phyloP scores from a whole-genome alignment of 805 yeast species.

The Suhomyces prunicola region DNA sequence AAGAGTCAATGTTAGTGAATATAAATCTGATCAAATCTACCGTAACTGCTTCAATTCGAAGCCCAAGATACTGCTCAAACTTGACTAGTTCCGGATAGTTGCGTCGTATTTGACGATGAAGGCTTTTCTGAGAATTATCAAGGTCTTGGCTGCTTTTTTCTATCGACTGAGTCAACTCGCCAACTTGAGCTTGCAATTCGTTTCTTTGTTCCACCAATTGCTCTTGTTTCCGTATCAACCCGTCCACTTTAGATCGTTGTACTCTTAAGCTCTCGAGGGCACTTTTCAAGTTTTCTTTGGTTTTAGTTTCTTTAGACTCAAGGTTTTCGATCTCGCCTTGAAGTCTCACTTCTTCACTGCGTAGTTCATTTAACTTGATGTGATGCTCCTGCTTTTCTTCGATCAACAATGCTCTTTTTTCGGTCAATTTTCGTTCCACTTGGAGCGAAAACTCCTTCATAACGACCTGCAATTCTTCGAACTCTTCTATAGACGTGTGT shows the following conservation, averaged over 20 bases:
- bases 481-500: constrained; percentile 24
- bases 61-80: constrained; percentile 54
- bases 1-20: constrained; percentile 47
- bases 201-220: constrained; percentile 28
- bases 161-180: constrained; percentile 29
- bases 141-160: constrained; percentile 29
- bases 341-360: constrained; percentile 28
- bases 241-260: constrained; percentile 34
- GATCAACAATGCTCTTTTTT: constrained; percentile 30
- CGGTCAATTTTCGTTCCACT: constrained; percentile 33
- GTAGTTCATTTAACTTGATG: constrained; percentile 27
- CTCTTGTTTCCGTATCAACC: constrained; percentile 32
- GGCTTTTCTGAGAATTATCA: constrained; percentile 27
- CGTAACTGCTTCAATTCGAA: constrained; percentile 49
- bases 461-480: constrained; percentile 33
- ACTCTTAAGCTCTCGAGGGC: constrained; percentile 22
- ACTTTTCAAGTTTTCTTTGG: constrained; percentile 24
- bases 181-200: constrained; percentile 25
- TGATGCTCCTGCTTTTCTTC: constrained; percentile 32
- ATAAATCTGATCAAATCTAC: constrained; percentile 46
- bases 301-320: constrained; percentile 22
- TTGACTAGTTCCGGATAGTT: constrained; percentile 51
- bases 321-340: constrained; percentile 28
- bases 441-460: constrained; percentile 38
- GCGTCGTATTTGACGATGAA: constrained; percentile 42